Conservation (phyloP, 768 basidiomycete genomes). For the Suillus sp. region DNA sequence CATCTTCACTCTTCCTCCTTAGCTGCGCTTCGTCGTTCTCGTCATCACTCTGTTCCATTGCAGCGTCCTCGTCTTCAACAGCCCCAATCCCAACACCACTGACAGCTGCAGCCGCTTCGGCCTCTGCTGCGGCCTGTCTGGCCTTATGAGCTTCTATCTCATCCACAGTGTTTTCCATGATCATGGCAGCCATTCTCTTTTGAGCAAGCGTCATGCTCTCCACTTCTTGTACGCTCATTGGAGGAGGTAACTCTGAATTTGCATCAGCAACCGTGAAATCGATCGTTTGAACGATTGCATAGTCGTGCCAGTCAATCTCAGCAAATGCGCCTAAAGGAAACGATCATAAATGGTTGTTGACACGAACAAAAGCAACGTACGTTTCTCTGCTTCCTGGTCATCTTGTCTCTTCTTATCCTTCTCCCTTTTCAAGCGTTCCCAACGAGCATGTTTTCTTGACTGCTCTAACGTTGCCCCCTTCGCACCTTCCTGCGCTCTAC, state of each 20-base stretch:
- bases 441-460: slow-evolving; percentile 78
- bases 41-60: slow-evolving; percentile 81
- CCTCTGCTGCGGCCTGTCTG: slow-evolving; percentile 82
- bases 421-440: slow-evolving; percentile 84
- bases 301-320: slow-evolving; percentile 99
- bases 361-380: slow-evolving; percentile 46
- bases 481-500: slow-evolving; percentile 61
- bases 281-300: slow-evolving; percentile 96
- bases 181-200: slow-evolving; percentile 97
- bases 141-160: slow-evolving; percentile 83
- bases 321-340: slow-evolving; percentile 76
- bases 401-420: slow-evolving; percentile 85
- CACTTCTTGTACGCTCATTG: slow-evolving; percentile 93
- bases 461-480: slow-evolving; percentile 80
- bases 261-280: slow-evolving; percentile 96
- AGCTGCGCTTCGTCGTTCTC: slow-evolving; percentile 70
- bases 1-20: slow-evolving; percentile 64
- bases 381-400: slow-evolving; percentile 88
- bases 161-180: slow-evolving; percentile 92
- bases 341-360: background rate
- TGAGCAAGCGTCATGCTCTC: slow-evolving; percentile 96
- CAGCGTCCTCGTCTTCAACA: slow-evolving; percentile 58
- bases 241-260: slow-evolving; percentile 89
- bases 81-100: slow-evolving; percentile 55
- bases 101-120: slow-evolving; percentile 81